Base-by-base conservation (phyloP, 768 basidiomycete species). In the Phylloporus arenicola region DNA sequence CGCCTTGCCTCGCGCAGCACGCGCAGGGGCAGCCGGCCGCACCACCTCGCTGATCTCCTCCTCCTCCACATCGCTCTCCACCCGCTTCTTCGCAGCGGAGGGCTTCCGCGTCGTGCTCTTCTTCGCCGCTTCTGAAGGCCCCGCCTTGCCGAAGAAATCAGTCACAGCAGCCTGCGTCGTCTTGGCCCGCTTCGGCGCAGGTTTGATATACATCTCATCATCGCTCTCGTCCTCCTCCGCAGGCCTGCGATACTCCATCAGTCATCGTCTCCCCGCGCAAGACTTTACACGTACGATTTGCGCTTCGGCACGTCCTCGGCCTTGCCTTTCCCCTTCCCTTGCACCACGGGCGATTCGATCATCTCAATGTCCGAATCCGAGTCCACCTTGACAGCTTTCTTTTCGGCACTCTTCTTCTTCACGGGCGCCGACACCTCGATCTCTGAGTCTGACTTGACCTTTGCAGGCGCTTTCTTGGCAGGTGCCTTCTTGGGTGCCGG, bases 131-230 rank as follows among this genome's bases (percentile, higher is more conserved):
- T 70, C 73, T 2, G 68, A 61, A 10, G 69, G 64, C 5, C 63
- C 67, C 40, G 56, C 20, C 62, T 83, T 82, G 33, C 64, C 67
- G 56, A 85, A 83, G 72, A 84, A 86, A 59, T 84, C 82, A 5
- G 78, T 78, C 49, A 85, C 66, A 5, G 72, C 57, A 0, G 74
- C 62, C 48, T 78, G 73, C 9, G 60, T 31, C 19, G 63, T 59
- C 43, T 72, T 70, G 56, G 74, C 75, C 69, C 79, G 82, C 75
- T 84, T 86, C 47, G 70, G 66, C 0, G 68, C 73, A 7, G 81
- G 80, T 53, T 78, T 77, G 41, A 64, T 47, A 31, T 68, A 64
- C 20, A 58, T 56, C 25, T 75, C 75, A 14, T 76, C 77, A 19
- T 77, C 76, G 47, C 73, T 72, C 40, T 69, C 70, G 19, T n/a